A percentile compares a stretch with the other conserved stretches of the same genome.
Conservation (phyloP, 75 land plant genomes). For the Sequoia sempervirens region DNA sequence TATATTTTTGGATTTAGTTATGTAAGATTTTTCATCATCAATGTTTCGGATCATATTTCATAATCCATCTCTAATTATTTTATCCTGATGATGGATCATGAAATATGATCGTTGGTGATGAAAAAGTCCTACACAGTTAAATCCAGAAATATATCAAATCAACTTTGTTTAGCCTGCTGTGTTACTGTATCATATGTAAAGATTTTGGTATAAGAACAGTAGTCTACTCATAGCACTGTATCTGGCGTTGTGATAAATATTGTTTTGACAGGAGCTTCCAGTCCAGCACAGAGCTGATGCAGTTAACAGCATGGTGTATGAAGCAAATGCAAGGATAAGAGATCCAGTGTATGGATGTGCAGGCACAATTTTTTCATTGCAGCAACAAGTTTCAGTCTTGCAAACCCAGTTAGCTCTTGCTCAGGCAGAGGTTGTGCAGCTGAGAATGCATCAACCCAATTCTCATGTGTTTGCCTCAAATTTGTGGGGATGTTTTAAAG, state of each 20-base stretch:
- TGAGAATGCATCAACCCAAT: constrained; percentile 35
- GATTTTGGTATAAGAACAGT: too few species aligned
- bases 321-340: constrained; percentile 70
- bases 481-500: neutral
- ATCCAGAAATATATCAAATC: too few species aligned
- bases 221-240: too few species aligned
- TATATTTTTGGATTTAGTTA: too few species aligned
- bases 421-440: constrained; percentile 58
- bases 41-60: too few species aligned
- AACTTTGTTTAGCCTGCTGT: too few species aligned
- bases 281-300: constrained; percentile 68
- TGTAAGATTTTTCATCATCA: too few species aligned
- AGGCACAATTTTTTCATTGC: constrained; percentile 67
- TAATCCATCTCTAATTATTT: too few species aligned
- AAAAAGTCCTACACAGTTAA: too few species aligned
- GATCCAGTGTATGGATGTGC: constrained; percentile 88
- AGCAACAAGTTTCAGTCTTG: constrained; percentile 54
- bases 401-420: constrained; percentile 63
- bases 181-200: too few species aligned
- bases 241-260: neutral
- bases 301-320: constrained; percentile 82
- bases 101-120: too few species aligned
- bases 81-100: too few species aligned
- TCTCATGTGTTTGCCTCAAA: neutral
- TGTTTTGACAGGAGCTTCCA: constrained; percentile 54